A percentile compares a stretch with the other conserved stretches of the same genome.
phyloP scores from a whole-genome alignment of 805 yeast genomes.

The Saccharomycopsis sp. region DNA sequence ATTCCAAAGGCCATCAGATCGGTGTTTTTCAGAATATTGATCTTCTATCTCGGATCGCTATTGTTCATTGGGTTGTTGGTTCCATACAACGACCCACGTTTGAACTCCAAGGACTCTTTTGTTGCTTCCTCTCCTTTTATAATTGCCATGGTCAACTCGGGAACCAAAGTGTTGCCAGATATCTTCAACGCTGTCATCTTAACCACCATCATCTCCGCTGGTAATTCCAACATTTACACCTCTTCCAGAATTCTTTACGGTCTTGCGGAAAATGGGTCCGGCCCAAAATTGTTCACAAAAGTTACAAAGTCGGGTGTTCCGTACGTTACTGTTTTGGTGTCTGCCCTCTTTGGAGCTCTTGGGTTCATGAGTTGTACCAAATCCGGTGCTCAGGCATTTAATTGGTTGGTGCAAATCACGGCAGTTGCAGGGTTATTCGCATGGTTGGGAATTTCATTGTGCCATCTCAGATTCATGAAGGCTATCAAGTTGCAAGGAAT shows the following conservation, averaged over 20 bases:
- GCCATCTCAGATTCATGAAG: constrained; percentile 63
- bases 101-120: constrained; percentile 29
- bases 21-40: constrained; percentile 51
- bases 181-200: constrained; percentile 49
- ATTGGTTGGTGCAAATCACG: constrained; percentile 68
- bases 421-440: constrained; percentile 69
- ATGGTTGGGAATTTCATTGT: constrained; percentile 56
- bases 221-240: constrained; percentile 48
- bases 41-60: constrained; percentile 52
- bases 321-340: constrained; percentile 37
- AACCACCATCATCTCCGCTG: constrained; percentile 46
- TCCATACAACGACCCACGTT: constrained; percentile 49
- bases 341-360: constrained; percentile 54
- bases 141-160: constrained; percentile 52
- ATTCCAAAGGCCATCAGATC: constrained; percentile 62
- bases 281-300: constrained; percentile 44
- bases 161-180: constrained; percentile 44
- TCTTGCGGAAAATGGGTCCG: constrained; percentile 41
- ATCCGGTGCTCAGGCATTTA: constrained; percentile 44
- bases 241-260: constrained; percentile 48
- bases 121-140: constrained; percentile 58
- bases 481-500: constrained; percentile 56
- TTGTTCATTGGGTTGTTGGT: constrained; percentile 58
- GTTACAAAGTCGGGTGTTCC: constrained; percentile 71
- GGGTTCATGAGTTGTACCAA: constrained; percentile 50